These are phyloP conservation scores for Oryza brachyantha DNA, from an alignment of 176 grass and related monocot genomes.

Conservation along the genomic window DNA sequence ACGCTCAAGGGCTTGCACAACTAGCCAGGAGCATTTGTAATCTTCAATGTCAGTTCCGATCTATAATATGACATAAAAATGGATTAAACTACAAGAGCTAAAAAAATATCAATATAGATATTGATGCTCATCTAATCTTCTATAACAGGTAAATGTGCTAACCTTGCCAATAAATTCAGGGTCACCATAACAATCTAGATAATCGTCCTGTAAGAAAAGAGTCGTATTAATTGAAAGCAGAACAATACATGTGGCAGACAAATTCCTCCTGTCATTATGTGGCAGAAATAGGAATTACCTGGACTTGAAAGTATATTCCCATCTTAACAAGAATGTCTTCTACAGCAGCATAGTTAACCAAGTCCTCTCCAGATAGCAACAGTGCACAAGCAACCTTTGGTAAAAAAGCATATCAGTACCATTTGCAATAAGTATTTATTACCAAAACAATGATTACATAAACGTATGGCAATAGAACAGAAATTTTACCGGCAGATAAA, in stretches of 20 bases:
- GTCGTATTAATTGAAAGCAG: conserved; percentile 12
- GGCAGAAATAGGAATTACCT: conserved; percentile 48
- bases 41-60: conserved; percentile 99
- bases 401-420: conserved; percentile 20
- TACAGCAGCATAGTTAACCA: conserved; percentile 67
- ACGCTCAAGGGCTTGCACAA: conserved; percentile 87
- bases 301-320: conserved; percentile 97
- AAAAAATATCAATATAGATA: background rate
- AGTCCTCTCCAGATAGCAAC: conserved; percentile 77
- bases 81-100: conserved; percentile 15
- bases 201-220: conserved; percentile 79
- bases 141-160: conserved; percentile 5
- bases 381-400: conserved; percentile 95
- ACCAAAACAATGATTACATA: background rate
- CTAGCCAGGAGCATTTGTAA: conserved; percentile 97
- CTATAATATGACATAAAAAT: conserved; percentile 30
- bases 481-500: conserved; percentile 87
- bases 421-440: conserved; percentile 9
- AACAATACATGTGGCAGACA: conserved; percentile 15
- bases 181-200: conserved; percentile 91
- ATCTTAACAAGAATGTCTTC: conserved; percentile 94
- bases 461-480: background rate
- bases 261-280: background rate
- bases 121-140: background rate
- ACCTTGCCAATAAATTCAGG: conserved; percentile 96